Conservation (phyloP, 1,139 yeast genomes). For the Pichia kudriavzevii region DNA sequence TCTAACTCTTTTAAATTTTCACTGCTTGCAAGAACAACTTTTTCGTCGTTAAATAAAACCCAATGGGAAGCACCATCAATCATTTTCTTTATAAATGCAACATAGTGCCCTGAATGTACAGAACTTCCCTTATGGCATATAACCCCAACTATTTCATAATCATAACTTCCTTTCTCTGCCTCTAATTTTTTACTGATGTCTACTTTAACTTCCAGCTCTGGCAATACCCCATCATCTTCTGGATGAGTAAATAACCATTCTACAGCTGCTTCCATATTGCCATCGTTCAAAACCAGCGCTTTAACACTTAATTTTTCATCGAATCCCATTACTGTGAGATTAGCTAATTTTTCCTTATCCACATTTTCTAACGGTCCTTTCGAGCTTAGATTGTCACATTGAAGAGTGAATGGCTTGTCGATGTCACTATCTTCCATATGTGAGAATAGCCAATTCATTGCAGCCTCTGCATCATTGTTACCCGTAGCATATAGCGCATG, state of each 20-base stretch:
- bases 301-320: slow-evolving; percentile 51
- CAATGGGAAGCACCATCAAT: slow-evolving; percentile 45
- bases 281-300: slow-evolving; percentile 53
- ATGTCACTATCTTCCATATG: slow-evolving; percentile 83
- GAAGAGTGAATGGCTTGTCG: slow-evolving; percentile 49
- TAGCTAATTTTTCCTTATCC: slow-evolving; percentile 38
- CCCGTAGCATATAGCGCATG: slow-evolving; percentile 72
- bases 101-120: slow-evolving; percentile 95
- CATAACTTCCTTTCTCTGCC: slow-evolving; percentile 13
- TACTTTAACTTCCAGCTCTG: slow-evolving; percentile 18
- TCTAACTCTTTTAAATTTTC: slow-evolving; percentile 52
- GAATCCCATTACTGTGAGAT: slow-evolving; percentile 75
- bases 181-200: slow-evolving; percentile 17
- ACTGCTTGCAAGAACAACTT: slow-evolving; percentile 69
- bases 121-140: slow-evolving; percentile 93
- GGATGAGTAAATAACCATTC: slow-evolving; percentile 86
- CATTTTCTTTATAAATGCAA: slow-evolving; percentile 57
- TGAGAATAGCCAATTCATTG: slow-evolving; percentile 85
- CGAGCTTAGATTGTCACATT: slow-evolving; percentile 13
- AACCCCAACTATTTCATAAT: slow-evolving; percentile 59
- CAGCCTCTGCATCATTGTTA: slow-evolving; percentile 60
- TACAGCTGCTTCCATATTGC: slow-evolving; percentile 67
- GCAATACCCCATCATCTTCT: slow-evolving; percentile 50
- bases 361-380: slow-evolving; percentile 16
- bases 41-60: slow-evolving; percentile 91